Base-by-base conservation (phyloP, 2,329 filamentous ascomycete species). In the Exophiala sp. region DNA sequence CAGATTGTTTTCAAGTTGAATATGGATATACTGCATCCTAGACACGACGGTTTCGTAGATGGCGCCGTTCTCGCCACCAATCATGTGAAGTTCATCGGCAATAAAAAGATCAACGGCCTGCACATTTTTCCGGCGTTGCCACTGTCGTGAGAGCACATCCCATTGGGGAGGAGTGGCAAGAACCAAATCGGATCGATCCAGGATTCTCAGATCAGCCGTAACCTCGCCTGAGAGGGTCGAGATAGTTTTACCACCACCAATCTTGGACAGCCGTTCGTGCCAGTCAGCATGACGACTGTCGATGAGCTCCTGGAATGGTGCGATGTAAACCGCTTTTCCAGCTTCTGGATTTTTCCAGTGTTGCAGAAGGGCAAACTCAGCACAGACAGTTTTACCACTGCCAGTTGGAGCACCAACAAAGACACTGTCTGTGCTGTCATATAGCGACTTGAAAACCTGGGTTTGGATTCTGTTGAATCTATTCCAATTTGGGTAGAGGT, bases 381-480 rank as follows among this genome's bases (percentile, higher is more conserved):
- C 94, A 67, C 94, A 97, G 1, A 96, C 85, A 1, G 94, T 97
- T 79, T 99, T 99, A 55, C 94, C 94, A 68, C 90, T 96, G 40
- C 94, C 92, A 7, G 91, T 91, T 1, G 94, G 87, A n/a, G 92
- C 87, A 42, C 90, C 91, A 59, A 99, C 76, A 59, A 99, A 90
- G 18, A 96, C 91, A 65, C 95, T 97, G 64, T 97, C 90, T 68
- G 97, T 89, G 0, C 89, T 88, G 44, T 88, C 86, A 69, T 89
- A 97, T 0, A 99, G 76, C 1, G 91, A 91, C 68, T 96, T 96
- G 78, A 97, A 99, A 0, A 90, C 89, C 69, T 99, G 94, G 0
- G 94, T 96, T 71, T 99, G 95, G 10, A 99, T 88, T 69, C 94
- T 94, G 76, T 99, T 99, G 78, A 99, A 99, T 59, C 88, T 84